Conservation (phyloP, 306 rosid species). For the Canavalia gladiata region DNA sequence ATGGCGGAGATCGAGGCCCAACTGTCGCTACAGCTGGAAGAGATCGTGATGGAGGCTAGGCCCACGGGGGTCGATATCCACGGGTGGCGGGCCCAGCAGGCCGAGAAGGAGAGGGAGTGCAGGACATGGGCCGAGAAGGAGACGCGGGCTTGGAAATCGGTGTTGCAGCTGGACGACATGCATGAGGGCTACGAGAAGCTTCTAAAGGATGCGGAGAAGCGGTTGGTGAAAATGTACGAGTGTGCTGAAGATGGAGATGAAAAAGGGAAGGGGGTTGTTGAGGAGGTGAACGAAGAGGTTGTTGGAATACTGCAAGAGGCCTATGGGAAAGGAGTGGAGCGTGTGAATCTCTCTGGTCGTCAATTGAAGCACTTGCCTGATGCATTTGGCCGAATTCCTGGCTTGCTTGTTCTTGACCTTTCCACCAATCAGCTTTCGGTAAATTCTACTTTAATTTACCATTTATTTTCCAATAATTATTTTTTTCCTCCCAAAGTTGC, state of each 20-base stretch:
- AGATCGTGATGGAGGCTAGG: constrained; percentile 63
- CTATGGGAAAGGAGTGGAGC: constrained; percentile 67
- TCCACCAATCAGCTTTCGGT: constrained; percentile 81
- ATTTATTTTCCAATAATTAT: too few relatives aligned
- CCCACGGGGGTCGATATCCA: constrained; percentile 72
- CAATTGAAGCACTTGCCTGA: constrained; percentile 76
- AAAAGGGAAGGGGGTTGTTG: background rate
- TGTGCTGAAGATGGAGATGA: constrained; percentile 53
- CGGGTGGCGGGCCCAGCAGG: constrained; percentile 71
- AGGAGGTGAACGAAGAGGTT: constrained; percentile 76
- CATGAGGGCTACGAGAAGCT: constrained; percentile 84
- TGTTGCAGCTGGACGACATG: constrained; percentile 83
- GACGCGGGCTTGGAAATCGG: constrained; percentile 59
- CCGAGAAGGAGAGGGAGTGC: constrained; percentile 67
- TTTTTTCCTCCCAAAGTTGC: too few relatives aligned
- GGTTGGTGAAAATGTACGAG: constrained; percentile 73
- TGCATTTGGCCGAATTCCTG: constrained; percentile 76
- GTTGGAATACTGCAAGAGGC: constrained; percentile 83
- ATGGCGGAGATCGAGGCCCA: constrained; percentile 62
- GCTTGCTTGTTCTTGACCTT: constrained; percentile 69
- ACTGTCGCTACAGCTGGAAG: constrained; percentile 69
- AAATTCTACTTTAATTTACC: background rate
- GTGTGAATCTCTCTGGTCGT: constrained; percentile 66
- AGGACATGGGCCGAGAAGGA: constrained; percentile 73
- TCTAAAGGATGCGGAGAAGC: constrained; percentile 78